These are phyloP conservation scores for Tuctoria greenei DNA, from an alignment of 176 grass and related monocot species.

Conservation along the genomic window DNA sequence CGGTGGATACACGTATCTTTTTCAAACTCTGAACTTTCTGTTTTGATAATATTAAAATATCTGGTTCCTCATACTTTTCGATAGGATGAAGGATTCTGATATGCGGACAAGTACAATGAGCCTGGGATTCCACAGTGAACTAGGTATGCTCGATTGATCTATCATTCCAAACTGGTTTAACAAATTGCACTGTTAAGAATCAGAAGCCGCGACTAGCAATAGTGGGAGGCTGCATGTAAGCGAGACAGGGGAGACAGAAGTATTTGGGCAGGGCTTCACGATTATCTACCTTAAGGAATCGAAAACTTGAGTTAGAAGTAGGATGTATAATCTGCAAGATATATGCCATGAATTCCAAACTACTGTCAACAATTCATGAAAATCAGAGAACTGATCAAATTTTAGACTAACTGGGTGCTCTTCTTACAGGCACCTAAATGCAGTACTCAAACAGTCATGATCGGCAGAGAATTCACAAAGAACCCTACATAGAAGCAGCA, in stretches of 20 bases:
- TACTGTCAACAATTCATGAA: neutral
- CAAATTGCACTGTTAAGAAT: neutral
- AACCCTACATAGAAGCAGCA: conserved; percentile 23
- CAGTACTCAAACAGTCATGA: conserved; percentile 10
- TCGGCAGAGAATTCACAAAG: conserved; percentile 3
- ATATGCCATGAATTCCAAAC: neutral
- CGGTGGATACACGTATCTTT: neutral
- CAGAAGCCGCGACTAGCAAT: neutral
- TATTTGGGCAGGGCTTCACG: too few relatives aligned
- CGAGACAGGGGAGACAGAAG: neutral
- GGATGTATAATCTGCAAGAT: neutral
- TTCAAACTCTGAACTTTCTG: neutral
- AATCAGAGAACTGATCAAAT: neutral
- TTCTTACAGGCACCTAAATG: neutral
- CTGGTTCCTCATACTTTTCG: neutral
- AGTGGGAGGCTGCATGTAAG: neutral
- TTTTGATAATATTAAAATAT: neutral
- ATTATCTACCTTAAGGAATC: too few relatives aligned
- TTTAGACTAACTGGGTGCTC: neutral
- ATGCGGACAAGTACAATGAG: neutral
- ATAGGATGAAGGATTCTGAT: neutral
- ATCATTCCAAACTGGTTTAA: neutral
- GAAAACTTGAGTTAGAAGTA: neutral
- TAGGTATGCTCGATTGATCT: neutral
- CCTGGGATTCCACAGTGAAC: neutral